Conservation (phyloP, 2,329 filamentous ascomycete genomes). For the Calonectria crousiana region DNA sequence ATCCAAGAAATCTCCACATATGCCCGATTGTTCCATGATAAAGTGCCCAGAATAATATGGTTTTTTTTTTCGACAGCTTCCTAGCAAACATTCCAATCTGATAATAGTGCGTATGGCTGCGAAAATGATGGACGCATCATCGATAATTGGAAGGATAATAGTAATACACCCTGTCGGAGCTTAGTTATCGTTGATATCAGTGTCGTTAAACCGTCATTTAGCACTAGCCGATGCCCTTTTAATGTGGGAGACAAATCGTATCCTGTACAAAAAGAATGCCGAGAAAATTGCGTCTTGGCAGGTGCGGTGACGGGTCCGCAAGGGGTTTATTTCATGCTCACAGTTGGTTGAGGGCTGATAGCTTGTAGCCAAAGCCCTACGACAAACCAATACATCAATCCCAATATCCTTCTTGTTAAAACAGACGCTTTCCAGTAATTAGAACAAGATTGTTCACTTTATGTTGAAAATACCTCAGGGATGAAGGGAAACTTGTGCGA, state of each 20-base stretch:
- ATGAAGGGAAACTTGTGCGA: not conserved
- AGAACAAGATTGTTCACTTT: not conserved
- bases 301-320: no score
- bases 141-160: no score
- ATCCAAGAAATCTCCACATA: not conserved
- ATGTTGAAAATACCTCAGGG: not conserved
- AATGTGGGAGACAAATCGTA: no score
- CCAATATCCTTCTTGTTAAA: not conserved
- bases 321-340: not conserved
- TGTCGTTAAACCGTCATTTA: no score
- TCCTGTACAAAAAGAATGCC: not conserved
- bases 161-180: no score
- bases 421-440: not conserved
- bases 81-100: no score
- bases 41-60: not conserved
- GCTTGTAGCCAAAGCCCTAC: not conserved
- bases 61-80: not conserved
- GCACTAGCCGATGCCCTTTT: not conserved
- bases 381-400: not conserved
- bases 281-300: not conserved
- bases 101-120: no score
- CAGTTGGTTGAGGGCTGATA: not conserved
- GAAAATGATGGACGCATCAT: no score
- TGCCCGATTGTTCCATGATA: not conserved
- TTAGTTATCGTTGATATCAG: no score